Percentiles rank a stretch among this genome's conserved stretches.
phyloP scores from a whole-genome alignment of 78 protist species.

The Dictyostelium intermedium region DNA sequence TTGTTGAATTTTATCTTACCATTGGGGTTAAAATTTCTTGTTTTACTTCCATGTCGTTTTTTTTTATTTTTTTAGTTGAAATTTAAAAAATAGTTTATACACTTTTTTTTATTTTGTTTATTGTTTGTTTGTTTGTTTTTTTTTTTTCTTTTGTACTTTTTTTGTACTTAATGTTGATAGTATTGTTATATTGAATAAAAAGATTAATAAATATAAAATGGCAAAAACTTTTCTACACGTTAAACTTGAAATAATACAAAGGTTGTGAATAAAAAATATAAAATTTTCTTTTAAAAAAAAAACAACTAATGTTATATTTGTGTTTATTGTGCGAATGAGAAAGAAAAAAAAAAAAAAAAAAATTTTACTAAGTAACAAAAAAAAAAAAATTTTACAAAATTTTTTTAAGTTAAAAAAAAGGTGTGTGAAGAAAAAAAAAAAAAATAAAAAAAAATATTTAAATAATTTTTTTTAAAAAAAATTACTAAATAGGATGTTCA shows the following conservation, averaged over 20 bases:
- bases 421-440: not conserved
- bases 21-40: not conserved
- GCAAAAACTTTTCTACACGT: not conserved
- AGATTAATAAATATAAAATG: too few relatives aligned
- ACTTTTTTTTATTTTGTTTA: too few relatives aligned
- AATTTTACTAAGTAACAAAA: not conserved
- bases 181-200: not conserved
- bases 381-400: too few relatives aligned
- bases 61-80: too few relatives aligned
- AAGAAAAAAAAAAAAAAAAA: not conserved
- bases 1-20: not conserved
- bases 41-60: not conserved
- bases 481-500: not conserved
- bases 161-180: too few relatives aligned
- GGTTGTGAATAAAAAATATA: not conserved
- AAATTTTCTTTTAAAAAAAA: too few relatives aligned
- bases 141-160: too few relatives aligned
- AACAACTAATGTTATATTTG: not conserved
- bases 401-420: not conserved
- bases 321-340: not conserved
- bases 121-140: too few relatives aligned
- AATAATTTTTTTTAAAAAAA: too few relatives aligned
- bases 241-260: not conserved
- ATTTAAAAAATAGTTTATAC: not conserved
- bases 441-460: too few relatives aligned